These are phyloP conservation scores for Tricholoma flavovirens DNA, from an alignment of 768 basidiomycete genomes.

Conservation along the genomic window DNA sequence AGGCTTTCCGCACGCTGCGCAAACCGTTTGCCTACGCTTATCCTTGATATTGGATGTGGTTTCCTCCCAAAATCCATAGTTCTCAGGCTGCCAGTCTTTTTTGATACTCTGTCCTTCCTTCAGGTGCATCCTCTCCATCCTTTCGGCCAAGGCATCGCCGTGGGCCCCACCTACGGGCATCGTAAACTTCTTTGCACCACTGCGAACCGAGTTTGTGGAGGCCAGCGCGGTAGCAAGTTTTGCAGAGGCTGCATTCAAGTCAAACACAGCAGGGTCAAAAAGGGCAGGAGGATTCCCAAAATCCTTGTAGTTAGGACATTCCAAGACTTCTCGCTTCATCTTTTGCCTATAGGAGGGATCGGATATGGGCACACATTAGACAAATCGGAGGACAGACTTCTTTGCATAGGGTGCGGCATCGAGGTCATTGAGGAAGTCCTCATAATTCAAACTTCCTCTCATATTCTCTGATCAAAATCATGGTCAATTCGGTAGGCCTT, in stretches of 20 bases:
- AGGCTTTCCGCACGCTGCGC: background rate
- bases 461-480: background rate
- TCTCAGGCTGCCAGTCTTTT: background rate
- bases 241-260: background rate
- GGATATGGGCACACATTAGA: too few species aligned
- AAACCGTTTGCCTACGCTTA: background rate
- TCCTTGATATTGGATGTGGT: background rate
- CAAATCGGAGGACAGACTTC: background rate
- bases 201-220: slow-evolving; percentile 21
- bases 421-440: background rate
- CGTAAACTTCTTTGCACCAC: slow-evolving; percentile 11
- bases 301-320: slow-evolving; percentile 22
- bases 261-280: too few species aligned
- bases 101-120: background rate
- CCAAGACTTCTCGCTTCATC: slow-evolving; percentile 24
- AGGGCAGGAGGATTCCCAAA: slow-evolving; percentile 21
- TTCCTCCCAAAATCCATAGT: slow-evolving; percentile 5
- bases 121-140: background rate
- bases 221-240: slow-evolving; percentile 17
- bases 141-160: background rate
- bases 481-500: too few species aligned
- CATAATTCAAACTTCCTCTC: background rate
- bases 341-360: slow-evolving; percentile 8
- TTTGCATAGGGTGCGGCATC: background rate
- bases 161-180: background rate